Base-by-base conservation (phyloP, 345 rosid species). In the Citrus glauca region DNA sequence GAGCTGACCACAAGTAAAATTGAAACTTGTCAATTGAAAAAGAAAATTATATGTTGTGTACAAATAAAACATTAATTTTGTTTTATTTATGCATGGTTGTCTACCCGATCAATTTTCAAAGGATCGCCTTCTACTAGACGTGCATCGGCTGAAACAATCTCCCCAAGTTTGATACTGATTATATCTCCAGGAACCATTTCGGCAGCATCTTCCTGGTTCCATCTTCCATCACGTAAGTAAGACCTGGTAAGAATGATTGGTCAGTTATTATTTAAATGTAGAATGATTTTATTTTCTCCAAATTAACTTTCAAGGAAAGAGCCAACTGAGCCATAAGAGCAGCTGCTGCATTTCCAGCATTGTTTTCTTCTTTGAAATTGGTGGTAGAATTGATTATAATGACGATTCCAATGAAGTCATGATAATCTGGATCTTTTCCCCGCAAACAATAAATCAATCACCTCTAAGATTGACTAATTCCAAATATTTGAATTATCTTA, bases 61-160 rank as follows among this genome's bases (percentile, higher is more conserved):
- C 14, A 42, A 42, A 42, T 10, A 42, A 42, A 42, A 42, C 10
- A 42, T 42, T 42, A 42, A 42, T 42, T 42, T 42, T 42, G 48
- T 42, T 37, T 37, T 9, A 28, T 33, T 4, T 32, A 17, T 71
- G 38, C 4, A 19, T 33, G 45, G 27, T 42, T 25, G 38, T 65
- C 68, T 80, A 85, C 91, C 86, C 84, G 93, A 64, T 91, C 93
- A 45, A 91, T 86, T 81, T 90, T 91, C 42, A 90, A 77, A 65
- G 96, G 93, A 78, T 93, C 96, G 64, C 98, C 98, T 82, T 87
- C 92, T 11, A 91, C 83, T 60, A 93, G 90, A 63, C 92, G 90
- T 27, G 91, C 94, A 85, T 90, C 91, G 27, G 96, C 93, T 1
- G 96, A 96, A 65, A 90, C 84, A 63, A 90, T 91, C 65, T 88